phyloP scores from a whole-genome alignment of 352 stramenopile species.

The Phytophthora uliginosa region DNA sequence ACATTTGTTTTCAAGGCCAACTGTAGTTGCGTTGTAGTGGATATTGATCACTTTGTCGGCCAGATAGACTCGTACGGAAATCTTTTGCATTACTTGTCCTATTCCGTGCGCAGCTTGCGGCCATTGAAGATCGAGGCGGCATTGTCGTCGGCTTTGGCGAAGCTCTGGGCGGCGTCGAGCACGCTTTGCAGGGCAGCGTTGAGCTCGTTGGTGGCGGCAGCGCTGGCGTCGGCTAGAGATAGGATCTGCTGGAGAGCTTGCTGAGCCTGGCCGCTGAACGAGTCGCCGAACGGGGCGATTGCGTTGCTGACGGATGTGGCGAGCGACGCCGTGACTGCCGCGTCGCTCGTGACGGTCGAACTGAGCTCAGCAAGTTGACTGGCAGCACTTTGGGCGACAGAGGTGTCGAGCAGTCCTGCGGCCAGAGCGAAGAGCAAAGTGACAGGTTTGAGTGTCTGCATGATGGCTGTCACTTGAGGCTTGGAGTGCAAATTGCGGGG shows the following conservation, averaged over 20 bases:
- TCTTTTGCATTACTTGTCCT: constrained; percentile 6
- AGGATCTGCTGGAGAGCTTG: constrained; percentile 15
- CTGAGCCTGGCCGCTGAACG: background rate
- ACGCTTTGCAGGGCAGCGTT: constrained; percentile 27
- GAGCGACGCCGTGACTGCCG: constrained; percentile 18
- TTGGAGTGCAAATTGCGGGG: constrained; percentile 16
- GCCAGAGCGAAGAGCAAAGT: constrained; percentile 14
- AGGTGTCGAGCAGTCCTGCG: constrained; percentile 4
- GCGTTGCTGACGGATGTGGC: constrained; percentile 12
- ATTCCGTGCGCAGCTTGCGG: constrained; percentile 22
- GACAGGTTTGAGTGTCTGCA: constrained; percentile 7
- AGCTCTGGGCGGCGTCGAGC: constrained; percentile 9
- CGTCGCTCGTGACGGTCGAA: constrained; percentile 6
- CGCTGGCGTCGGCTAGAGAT: constrained; percentile 6
- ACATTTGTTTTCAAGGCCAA: constrained; percentile 36
- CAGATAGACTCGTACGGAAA: background rate
- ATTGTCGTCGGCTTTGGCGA: constrained; percentile 17
- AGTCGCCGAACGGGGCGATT: constrained; percentile 8
- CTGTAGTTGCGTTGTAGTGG: constrained; percentile 3
- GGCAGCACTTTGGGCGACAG: constrained; percentile 13
- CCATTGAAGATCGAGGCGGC: constrained; percentile 22
- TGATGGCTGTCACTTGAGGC: constrained; percentile 3
- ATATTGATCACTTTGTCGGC: background rate
- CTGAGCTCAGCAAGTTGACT: constrained; percentile 17
- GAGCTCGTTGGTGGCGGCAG: constrained; percentile 19